A percentile compares a stretch with the other conserved stretches of the same genome.
Conservation (phyloP, 768 basidiomycete species). For the Strobilomyces echinocephalus region DNA sequence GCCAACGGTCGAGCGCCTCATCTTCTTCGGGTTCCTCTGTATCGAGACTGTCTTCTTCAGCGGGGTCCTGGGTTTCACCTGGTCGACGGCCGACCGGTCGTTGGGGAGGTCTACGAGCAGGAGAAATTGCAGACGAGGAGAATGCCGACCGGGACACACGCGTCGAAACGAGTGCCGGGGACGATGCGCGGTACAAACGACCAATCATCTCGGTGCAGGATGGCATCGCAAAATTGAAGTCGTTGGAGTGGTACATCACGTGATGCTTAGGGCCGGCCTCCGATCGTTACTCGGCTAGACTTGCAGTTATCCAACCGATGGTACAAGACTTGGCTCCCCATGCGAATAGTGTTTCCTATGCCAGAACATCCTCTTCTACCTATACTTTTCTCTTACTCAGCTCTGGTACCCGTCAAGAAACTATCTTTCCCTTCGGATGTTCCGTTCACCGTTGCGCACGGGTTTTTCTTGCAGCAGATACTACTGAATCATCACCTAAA, state of each 20-base stretch:
- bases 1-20: slow-evolving; percentile 11
- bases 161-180: slow-evolving; percentile 6
- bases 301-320: neutral
- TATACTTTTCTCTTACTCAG: slow-evolving; percentile 49
- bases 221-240: slow-evolving; percentile 14
- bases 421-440: slow-evolving; percentile 40
- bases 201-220: slow-evolving; percentile 17
- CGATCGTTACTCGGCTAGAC: neutral
- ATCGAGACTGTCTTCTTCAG: slow-evolving; percentile 1
- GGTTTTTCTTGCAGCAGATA: slow-evolving; percentile 50
- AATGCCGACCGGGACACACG: slow-evolving; percentile 13
- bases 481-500: slow-evolving; percentile 50
- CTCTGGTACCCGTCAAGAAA: slow-evolving; percentile 42
- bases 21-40: slow-evolving; percentile 11
- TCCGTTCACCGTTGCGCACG: slow-evolving; percentile 41
- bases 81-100: neutral
- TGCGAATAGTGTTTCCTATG: neutral
- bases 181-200: slow-evolving; percentile 16
- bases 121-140: slow-evolving; percentile 17
- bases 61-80: slow-evolving; percentile 2
- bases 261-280: slow-evolving; percentile 21
- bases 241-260: slow-evolving; percentile 15
- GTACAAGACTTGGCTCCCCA: neutral
- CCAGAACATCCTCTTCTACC: slow-evolving; percentile 30
- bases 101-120: slow-evolving; percentile 11